Conservation (phyloP, 768 basidiomycete genomes). For the Suillus fuscotomentosus region DNA sequence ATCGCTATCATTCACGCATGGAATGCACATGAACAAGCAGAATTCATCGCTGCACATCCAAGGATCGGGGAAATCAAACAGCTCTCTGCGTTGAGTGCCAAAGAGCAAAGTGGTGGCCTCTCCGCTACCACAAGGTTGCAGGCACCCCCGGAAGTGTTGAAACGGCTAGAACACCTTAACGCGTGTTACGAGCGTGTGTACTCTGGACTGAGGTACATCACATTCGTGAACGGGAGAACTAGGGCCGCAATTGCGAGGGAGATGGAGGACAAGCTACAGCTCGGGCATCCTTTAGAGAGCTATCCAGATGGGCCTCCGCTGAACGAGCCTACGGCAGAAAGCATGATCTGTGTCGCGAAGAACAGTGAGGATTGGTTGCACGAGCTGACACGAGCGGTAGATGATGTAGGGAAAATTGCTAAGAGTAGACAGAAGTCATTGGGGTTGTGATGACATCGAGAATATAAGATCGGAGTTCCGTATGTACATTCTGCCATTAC, state of each 20-base stretch:
- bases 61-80: slow-evolving; percentile 83
- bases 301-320: slow-evolving; percentile 27
- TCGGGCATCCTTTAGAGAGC: slow-evolving; percentile 46
- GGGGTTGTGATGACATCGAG: neutral
- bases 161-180: slow-evolving; percentile 73
- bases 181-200: slow-evolving; percentile 71
- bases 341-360: slow-evolving; percentile 36
- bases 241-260: slow-evolving; percentile 71
- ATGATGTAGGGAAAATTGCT: slow-evolving; percentile 75
- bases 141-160: slow-evolving; percentile 74
- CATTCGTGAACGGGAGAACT: slow-evolving; percentile 86
- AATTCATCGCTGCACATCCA: slow-evolving; percentile 83
- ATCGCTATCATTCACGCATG: slow-evolving; percentile 51
- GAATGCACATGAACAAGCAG: slow-evolving; percentile 48
- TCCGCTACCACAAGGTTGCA: slow-evolving; percentile 33
- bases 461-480: neutral
- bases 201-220: slow-evolving; percentile 82
- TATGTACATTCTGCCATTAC: slow-evolving; percentile 1
- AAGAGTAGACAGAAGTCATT: slow-evolving; percentile 55
- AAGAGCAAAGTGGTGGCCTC: slow-evolving; percentile 64
- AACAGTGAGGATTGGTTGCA: slow-evolving; percentile 51
- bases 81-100: slow-evolving; percentile 71
- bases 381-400: slow-evolving; percentile 73
- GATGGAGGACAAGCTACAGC: slow-evolving; percentile 67
- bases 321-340: slow-evolving; percentile 35